Evolutionary conservation across 2,329 filamentous ascomycete species (phyloP).

Genomic region (Botrytis medusae): DNA sequence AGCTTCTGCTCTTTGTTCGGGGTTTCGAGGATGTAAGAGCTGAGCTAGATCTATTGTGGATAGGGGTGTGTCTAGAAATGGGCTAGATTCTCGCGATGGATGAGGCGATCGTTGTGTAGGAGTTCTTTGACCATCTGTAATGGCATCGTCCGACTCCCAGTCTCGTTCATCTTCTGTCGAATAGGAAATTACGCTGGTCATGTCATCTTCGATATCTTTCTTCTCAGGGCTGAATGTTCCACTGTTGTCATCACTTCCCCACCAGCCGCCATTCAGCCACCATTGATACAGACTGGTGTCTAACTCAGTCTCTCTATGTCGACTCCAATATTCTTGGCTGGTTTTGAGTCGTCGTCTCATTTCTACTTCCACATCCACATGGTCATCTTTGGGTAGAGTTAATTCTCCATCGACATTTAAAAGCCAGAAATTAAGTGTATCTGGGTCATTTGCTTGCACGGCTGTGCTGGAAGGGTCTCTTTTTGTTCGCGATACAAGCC

Average conservation of each 20-base stretch:
- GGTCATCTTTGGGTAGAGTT: slow-evolving; percentile 57
- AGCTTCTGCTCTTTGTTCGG: slow-evolving; percentile 79
- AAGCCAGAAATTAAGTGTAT: slow-evolving; percentile 53
- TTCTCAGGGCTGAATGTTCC: slow-evolving; percentile 68
- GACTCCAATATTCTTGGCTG: slow-evolving; percentile 43
- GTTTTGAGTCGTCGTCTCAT: slow-evolving; percentile 62
- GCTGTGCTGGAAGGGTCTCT: slow-evolving; percentile 24
- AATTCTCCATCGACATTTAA: slow-evolving; percentile 53
- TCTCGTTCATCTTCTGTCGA: slow-evolving; percentile 45
- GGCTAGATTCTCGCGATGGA: slow-evolving; percentile 54
- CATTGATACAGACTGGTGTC: slow-evolving; percentile 77
- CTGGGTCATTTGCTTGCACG: slow-evolving; percentile 32
- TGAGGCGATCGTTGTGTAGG: slow-evolving; percentile 68
- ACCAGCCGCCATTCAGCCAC: slow-evolving; percentile 82
- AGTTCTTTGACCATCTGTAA: slow-evolving; percentile 58
- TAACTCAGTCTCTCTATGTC: slow-evolving; percentile 62
- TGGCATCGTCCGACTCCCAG: slow-evolving; percentile 47
- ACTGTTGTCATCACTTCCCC: slow-evolving; percentile 78
- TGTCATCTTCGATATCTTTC: slow-evolving; percentile 63
- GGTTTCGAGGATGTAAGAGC: slow-evolving; percentile 76
- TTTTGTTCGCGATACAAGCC: slow-evolving; percentile 37
- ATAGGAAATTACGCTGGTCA: slow-evolving; percentile 75
- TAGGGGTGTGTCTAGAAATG: slow-evolving; percentile 61
- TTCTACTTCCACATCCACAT: slow-evolving; percentile 79
- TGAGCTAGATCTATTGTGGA: slow-evolving; percentile 70